Percentiles rank a stretch among this genome's conserved stretches.
phyloP scores from a whole-genome alignment of 2,329 filamentous ascomycete species.

The Microsporum ferrugineum region DNA sequence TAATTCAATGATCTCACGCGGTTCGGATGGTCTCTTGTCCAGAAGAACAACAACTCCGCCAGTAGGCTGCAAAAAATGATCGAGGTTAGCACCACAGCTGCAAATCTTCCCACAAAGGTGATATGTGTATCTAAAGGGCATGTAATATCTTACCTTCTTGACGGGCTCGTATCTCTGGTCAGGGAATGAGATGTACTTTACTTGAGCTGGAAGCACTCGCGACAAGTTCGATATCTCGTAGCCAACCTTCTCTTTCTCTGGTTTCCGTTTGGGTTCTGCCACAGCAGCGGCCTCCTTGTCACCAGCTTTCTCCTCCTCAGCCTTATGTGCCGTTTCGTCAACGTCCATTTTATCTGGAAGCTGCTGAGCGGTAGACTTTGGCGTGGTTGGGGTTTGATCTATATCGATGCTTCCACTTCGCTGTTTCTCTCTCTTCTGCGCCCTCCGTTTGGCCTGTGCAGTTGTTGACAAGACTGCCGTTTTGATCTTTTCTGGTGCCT shows the following conservation, averaged over 20 bases:
- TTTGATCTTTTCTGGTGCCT: constrained; percentile 85
- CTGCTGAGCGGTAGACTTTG: constrained; percentile 47
- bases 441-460: constrained; percentile 88
- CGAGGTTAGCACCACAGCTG: too few species aligned
- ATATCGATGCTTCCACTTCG: constrained; percentile 92
- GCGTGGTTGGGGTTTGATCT: constrained; percentile 64
- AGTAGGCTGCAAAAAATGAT: constrained; percentile 52
- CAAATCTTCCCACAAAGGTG: too few species aligned
- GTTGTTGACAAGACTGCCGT: constrained; percentile 94
- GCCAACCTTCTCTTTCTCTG: constrained; percentile 90
- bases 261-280: constrained; percentile 69
- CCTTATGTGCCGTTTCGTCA: constrained; percentile 45
- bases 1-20: constrained; percentile 74
- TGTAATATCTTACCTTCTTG: constrained; percentile 55
- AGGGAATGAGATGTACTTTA: constrained; percentile 92
- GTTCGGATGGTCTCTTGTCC: constrained; percentile 67
- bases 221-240: constrained; percentile 97
- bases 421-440: constrained; percentile 85
- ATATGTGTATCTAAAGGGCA: not conserved
- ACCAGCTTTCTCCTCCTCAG: constrained; percentile 50
- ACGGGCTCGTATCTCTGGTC: constrained; percentile 86
- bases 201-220: constrained; percentile 77
- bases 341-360: constrained; percentile 77
- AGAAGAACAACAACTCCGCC: constrained; percentile 86
- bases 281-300: constrained; percentile 49